Percentiles rank a stretch among this genome's conserved stretches.
Evolutionary conservation across 768 basidiomycete species (phyloP).

Genomic region (Phlegmacium glaucopus): DNA sequence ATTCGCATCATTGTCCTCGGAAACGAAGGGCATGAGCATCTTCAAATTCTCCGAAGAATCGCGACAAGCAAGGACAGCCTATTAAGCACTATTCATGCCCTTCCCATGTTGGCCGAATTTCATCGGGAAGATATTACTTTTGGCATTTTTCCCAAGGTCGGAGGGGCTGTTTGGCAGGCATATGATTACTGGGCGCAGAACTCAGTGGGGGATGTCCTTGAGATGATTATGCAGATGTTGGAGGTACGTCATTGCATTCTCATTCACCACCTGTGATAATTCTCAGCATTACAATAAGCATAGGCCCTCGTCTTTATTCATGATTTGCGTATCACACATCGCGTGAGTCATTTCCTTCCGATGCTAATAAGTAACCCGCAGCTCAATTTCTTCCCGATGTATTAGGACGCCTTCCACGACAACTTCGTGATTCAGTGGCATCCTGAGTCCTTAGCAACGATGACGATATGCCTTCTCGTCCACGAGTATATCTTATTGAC

Average conservation of each 20-base stretch:
- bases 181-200: slow-evolving; percentile 23
- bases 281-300: neutral
- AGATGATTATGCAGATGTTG: slow-evolving; percentile 27
- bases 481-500: slow-evolving; percentile 30
- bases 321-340: slow-evolving; percentile 19
- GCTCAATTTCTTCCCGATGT: neutral
- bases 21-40: slow-evolving; percentile 18
- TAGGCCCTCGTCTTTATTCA: slow-evolving; percentile 22
- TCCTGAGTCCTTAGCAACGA: slow-evolving; percentile 13
- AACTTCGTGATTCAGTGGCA: too few relatives aligned
- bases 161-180: slow-evolving; percentile 1
- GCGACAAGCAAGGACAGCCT: slow-evolving; percentile 10
- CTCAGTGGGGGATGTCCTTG: slow-evolving; percentile 25
- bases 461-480: slow-evolving; percentile 10
- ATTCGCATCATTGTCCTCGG: slow-evolving; percentile 11
- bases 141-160: slow-evolving; percentile 23
- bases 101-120: slow-evolving; percentile 24
- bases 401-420: too few relatives aligned
- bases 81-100: slow-evolving; percentile 19
- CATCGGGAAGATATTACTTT: slow-evolving; percentile 24
- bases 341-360: slow-evolving; percentile 13
- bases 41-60: slow-evolving; percentile 19
- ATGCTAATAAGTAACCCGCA: too few relatives aligned
- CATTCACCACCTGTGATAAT: neutral
- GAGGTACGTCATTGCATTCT: slow-evolving; percentile 15